These are phyloP conservation scores for Sindora glabra DNA, from an alignment of 306 rosid genomes.

Conservation along the genomic window DNA sequence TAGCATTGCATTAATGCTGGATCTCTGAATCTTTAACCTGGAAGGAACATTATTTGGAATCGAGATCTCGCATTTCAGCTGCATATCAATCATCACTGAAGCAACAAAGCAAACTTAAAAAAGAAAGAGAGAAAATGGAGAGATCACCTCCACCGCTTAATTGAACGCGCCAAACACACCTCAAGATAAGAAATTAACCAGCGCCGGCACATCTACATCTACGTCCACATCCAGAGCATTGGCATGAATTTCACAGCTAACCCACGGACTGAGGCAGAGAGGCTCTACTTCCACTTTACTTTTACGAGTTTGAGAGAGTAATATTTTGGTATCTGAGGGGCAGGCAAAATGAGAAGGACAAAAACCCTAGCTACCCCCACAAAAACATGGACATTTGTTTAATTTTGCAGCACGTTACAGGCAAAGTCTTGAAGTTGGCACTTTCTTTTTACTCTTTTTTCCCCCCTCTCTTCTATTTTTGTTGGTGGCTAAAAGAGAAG, in stretches of 20 bases:
- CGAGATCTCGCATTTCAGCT: constrained; percentile 36
- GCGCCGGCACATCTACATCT: background rate
- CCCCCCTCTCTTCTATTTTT: background rate
- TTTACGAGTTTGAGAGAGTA: background rate
- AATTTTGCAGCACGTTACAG: constrained; percentile 12
- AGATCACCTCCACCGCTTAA: background rate
- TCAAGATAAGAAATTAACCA: too few species aligned
- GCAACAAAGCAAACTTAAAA: background rate
- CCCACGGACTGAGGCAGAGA: background rate
- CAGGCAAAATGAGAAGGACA: constrained; percentile 21
- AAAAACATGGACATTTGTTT: constrained; percentile 6
- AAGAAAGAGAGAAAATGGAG: constrained; percentile 1
- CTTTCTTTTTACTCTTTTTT: background rate
- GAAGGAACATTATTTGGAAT: background rate
- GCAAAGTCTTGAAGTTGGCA: background rate
- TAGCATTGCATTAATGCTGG: constrained; percentile 20
- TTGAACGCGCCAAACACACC: too few species aligned
- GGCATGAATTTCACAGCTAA: constrained; percentile 9
- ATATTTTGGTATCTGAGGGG: constrained; percentile 39
- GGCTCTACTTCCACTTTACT: background rate
- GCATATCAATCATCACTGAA: background rate
- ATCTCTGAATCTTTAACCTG: constrained; percentile 25
- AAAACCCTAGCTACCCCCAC: constrained; percentile 21
- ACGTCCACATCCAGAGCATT: background rate
- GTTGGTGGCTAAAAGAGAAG: background rate